Conservation (phyloP, 75 land plant genomes). For the Azolla pinnata region DNA sequence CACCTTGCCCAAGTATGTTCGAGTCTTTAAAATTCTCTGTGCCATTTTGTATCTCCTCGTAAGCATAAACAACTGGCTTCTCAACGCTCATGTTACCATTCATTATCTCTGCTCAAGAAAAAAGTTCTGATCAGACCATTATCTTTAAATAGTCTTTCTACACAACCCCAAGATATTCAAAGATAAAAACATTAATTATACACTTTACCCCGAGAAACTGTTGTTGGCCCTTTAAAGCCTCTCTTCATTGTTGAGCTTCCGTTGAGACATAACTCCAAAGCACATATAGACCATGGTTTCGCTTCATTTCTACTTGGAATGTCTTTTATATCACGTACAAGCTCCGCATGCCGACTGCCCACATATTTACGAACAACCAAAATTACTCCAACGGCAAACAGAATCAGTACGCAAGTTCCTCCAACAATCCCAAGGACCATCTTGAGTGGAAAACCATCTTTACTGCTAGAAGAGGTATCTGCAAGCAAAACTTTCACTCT, state of each 20-base stretch:
- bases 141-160: too few species aligned
- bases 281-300: too few species aligned
- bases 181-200: background rate
- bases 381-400: conserved; percentile 26
- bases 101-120: conserved; percentile 45
- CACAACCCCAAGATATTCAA: background rate
- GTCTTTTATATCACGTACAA: conserved; percentile 24
- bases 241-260: conserved; percentile 11
- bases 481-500: background rate
- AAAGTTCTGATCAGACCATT: too few species aligned
- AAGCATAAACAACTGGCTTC: conserved; percentile 58
- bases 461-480: background rate
- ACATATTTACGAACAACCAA: conserved; percentile 21
- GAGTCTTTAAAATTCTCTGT: conserved; percentile 69
- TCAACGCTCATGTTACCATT: conserved; percentile 48
- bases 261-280: conserved; percentile 9
- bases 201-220: conserved; percentile 38
- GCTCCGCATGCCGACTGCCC: conserved; percentile 27
- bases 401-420: conserved; percentile 27
- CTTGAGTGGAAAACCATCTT: conserved; percentile 27
- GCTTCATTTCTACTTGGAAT: too few species aligned
- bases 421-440: conserved; percentile 51
- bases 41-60: conserved; percentile 50
- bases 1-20: conserved; percentile 66
- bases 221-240: conserved; percentile 22